These are phyloP conservation scores for Tolypocladium tundrense DNA, from an alignment of 2,329 filamentous ascomycete species.

Conservation along the genomic window DNA sequence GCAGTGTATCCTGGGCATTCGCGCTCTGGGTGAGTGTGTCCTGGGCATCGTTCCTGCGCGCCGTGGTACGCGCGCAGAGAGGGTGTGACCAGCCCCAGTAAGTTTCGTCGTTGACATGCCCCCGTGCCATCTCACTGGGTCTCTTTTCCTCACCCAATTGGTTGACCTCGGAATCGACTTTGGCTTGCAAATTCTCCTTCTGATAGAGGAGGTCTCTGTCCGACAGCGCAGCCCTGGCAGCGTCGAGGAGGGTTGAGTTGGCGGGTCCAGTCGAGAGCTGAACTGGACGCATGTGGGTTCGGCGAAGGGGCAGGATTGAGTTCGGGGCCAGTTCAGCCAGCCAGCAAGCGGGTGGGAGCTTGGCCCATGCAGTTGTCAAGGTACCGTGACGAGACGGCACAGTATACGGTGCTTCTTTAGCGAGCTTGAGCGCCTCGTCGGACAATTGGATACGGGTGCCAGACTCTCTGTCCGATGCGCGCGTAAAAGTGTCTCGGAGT, in stretches of 20 bases:
- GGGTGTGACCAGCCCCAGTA: slow-evolving; percentile 82
- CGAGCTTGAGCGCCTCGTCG: slow-evolving; percentile 22
- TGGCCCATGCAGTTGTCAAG: slow-evolving; percentile 62
- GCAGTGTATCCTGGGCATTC: neutral
- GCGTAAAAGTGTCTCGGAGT: slow-evolving; percentile 47
- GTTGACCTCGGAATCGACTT: slow-evolving; percentile 49
- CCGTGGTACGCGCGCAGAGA: slow-evolving; percentile 71
- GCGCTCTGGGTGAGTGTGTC: neutral
- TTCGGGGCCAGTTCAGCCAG: slow-evolving; percentile 70
- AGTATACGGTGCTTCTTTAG: slow-evolving; percentile 53
- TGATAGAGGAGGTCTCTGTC: slow-evolving; percentile 61
- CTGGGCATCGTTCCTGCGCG: neutral
- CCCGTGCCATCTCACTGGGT: slow-evolving; percentile 55
- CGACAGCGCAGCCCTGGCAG: slow-evolving; percentile 60
- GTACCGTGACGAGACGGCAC: slow-evolving; percentile 74
- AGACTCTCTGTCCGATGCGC: slow-evolving; percentile 17
- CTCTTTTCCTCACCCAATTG: slow-evolving; percentile 62
- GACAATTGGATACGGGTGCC: slow-evolving; percentile 9
- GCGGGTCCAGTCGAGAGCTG: slow-evolving; percentile 60
- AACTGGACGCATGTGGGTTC: slow-evolving; percentile 59
- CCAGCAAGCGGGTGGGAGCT: slow-evolving; percentile 73
- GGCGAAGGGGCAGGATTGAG: slow-evolving; percentile 63
- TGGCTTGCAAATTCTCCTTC: slow-evolving; percentile 33
- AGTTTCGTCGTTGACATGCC: slow-evolving; percentile 55
- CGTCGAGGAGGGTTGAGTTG: slow-evolving; percentile 52